Conservation (phyloP, 257 asterid species). For the Eucommia ulmoides region DNA sequence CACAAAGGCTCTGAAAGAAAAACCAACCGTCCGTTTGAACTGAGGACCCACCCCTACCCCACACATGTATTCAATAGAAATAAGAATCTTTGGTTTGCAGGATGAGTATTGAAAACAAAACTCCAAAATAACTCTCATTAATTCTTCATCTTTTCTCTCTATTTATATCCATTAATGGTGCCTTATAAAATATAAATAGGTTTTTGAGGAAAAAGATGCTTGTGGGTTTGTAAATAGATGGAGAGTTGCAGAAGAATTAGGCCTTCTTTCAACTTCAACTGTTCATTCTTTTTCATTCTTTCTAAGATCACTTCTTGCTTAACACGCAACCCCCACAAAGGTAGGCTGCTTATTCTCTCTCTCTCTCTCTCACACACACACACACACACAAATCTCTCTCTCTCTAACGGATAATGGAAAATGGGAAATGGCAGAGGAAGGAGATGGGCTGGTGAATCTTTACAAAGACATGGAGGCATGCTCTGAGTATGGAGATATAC, state of each 20-base stretch:
- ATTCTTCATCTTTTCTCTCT: slow-evolving; percentile 19
- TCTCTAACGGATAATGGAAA: no score
- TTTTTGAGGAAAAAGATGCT: neutral
- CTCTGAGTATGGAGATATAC: slow-evolving; percentile 47
- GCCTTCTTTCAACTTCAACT: slow-evolving; percentile 30
- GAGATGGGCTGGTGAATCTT: slow-evolving; percentile 27
- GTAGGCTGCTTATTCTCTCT: slow-evolving; percentile 6
- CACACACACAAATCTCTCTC: no score
- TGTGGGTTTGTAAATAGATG: slow-evolving; percentile 21
- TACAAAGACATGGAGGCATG: slow-evolving; percentile 59
- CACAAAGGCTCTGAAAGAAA: slow-evolving; percentile 14
- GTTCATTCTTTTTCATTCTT: slow-evolving; percentile 19
- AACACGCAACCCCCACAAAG: slow-evolving; percentile 28
- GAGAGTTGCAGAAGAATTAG: slow-evolving; percentile 27
- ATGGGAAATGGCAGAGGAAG: slow-evolving; percentile 24
- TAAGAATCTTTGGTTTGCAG: slow-evolving; percentile 18
- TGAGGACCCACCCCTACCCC: slow-evolving; percentile 21
- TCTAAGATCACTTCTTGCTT: slow-evolving; percentile 21
- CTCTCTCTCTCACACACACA: neutral
- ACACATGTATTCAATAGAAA: slow-evolving; percentile 1
- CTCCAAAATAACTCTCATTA: slow-evolving; percentile 21
- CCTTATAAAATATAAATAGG: slow-evolving; percentile 16
- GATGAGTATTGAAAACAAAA: slow-evolving; percentile 17
- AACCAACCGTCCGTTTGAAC: slow-evolving; percentile 38
- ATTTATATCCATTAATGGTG: neutral